Base-by-base conservation (phyloP, 2,329 filamentous ascomycete species). In the Pezicula rhizophila region DNA sequence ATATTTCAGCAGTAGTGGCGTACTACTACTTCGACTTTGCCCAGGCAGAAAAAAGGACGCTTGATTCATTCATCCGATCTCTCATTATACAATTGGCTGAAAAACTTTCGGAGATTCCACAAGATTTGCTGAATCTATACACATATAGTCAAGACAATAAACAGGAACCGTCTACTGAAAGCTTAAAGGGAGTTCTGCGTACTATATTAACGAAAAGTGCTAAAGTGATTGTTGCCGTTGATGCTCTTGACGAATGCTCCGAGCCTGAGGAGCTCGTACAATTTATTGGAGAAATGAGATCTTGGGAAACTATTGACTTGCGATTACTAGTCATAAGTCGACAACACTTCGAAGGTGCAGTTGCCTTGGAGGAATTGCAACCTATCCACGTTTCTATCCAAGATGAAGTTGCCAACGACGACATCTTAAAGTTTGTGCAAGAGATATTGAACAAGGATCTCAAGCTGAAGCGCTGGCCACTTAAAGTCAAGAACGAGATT, bases 241-340 rank as follows among this genome's bases (percentile, higher is more conserved):
- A 71, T 49, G 68, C 68, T 1, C 53, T 70, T 5, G 66, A 70
- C 42, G 67, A 71, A 52, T 65, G 66, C 39, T 42, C 47, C 3
- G 43, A 55, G 17, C 56, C 60, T 2, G 55, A 57, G 12, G 59
- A 52, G 1, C 35, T 66, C 18, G 53, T 70, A 4, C 26, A 60
- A 17, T 28, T 56, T 12, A n/a, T 68, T 18, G 41, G 54, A 1
- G 55, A 61, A 5, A 52, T 66, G 1, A 39, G 42, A 34, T 34
- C 44, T 18, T 56, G 55, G 53, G 26, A 48, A 31, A 34, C 8
- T 34, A n/a, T n/a, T 34, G 31, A 34, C n/a, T n/a, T 58, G 6
- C 50, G 53, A 41, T 25, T 58, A 6, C 31, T 57, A 11, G 63
- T 64, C 2, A 66, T 65, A 6, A 70, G 68, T 52, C 60, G 67